Evolutionary conservation across 2,329 filamentous ascomycete genomes (phyloP).

Genomic region (Ceratocystis harringtonii): DNA sequence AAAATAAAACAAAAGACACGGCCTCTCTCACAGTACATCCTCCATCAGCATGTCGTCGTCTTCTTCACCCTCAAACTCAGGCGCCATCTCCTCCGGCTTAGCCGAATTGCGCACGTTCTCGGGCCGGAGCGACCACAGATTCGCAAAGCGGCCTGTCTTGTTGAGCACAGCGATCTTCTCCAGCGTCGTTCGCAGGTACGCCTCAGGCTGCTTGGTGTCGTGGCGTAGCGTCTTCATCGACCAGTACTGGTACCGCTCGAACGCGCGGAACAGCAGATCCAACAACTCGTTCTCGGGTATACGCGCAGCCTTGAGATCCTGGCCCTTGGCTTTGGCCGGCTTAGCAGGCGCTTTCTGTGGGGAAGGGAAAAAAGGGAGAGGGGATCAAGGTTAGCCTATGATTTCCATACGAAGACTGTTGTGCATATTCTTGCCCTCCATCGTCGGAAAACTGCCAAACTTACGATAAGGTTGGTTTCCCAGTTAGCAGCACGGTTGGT

Average conservation of each 20-base stretch:
- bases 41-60: conserved; percentile 61
- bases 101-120: conserved; percentile 39
- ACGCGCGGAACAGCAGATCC: conserved; percentile 70
- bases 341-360: conserved; percentile 38
- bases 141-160: conserved; percentile 70
- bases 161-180: conserved; percentile 71
- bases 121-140: conserved; percentile 66
- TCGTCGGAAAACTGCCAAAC: conserved; percentile 22
- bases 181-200: conserved; percentile 75
- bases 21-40: conserved; percentile 38
- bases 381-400: conserved; percentile 18
- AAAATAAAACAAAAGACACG: conserved; percentile 1
- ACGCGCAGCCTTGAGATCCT: conserved; percentile 74
- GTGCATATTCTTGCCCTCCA: not conserved
- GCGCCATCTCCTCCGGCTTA: conserved; percentile 25
- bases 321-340: conserved; percentile 42
- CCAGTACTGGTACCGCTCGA: conserved; percentile 82
- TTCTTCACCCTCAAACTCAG: conserved; percentile 46
- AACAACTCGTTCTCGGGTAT: conserved; percentile 79
- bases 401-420: not conserved
- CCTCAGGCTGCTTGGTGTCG: conserved; percentile 70
- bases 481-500: conserved; percentile 24
- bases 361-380: not conserved
- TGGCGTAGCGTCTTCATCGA: conserved; percentile 75
- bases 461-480: conserved; percentile 41